phyloP scores from a whole-genome alignment of 768 basidiomycete species.

The Melanogaster broomeanus region DNA sequence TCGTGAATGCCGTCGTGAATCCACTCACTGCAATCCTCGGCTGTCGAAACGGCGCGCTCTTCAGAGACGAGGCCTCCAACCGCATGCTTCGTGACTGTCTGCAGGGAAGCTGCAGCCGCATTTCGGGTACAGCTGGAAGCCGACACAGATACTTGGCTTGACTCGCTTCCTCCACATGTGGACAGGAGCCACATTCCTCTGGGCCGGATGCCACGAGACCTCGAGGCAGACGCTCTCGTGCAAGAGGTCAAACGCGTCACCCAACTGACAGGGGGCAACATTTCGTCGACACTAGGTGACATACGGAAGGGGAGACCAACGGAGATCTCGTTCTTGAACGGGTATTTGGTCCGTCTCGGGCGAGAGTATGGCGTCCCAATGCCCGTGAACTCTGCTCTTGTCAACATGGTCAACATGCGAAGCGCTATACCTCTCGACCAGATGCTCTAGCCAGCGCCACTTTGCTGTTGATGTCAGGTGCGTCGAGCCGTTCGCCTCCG shows the following conservation, averaged over 20 bases:
- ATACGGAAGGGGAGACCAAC: conserved; percentile 60
- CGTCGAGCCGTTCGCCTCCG: not conserved
- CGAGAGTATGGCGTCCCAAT: conserved; percentile 54
- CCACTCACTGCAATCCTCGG: conserved; percentile 82
- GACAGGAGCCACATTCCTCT: conserved; percentile 28
- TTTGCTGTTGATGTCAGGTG: conserved; percentile 5
- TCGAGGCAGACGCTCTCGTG: conserved; percentile 49
- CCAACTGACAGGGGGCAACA: conserved; percentile 58
- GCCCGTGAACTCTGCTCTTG: conserved; percentile 55
- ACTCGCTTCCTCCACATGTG: conserved; percentile 23
- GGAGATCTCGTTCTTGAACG: conserved; percentile 83
- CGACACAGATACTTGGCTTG: conserved; percentile 32
- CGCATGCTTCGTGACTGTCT: conserved; percentile 55
- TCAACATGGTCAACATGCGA: conserved; percentile 62
- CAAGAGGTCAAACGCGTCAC: conserved; percentile 62
- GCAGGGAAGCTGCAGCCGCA: conserved; percentile 67
- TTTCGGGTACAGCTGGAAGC: conserved; percentile 54
- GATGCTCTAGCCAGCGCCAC: conserved; percentile 15
- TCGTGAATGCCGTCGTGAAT: conserved; percentile 80
- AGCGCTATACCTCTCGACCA: conserved; percentile 55
- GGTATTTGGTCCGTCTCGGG: conserved; percentile 73
- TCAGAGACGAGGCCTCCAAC: conserved; percentile 43
- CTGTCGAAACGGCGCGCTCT: conserved; percentile 78
- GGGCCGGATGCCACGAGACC: conserved; percentile 45
- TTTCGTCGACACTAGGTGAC: conserved; percentile 82